phyloP scores from a whole-genome alignment of 805 yeast species.

The Scheffersomyces amazonensis region DNA sequence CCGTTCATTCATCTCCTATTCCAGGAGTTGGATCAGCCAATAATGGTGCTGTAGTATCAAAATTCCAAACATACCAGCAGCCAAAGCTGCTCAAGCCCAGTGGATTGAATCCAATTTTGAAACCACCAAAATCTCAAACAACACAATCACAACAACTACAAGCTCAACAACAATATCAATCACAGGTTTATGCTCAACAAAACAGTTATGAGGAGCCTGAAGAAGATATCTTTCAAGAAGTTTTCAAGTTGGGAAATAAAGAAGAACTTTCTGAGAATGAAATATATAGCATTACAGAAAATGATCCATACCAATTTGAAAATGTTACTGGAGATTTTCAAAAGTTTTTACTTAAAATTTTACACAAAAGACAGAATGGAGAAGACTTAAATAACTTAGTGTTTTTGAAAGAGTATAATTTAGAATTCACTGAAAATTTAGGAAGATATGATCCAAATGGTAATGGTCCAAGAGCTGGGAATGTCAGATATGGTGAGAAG shows the following conservation, averaged over 20 bases:
- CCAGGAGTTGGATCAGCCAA: neutral
- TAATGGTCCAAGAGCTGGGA: neutral
- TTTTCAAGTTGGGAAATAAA: constrained; percentile 8
- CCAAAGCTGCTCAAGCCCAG: neutral
- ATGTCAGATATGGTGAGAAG: constrained; percentile 19
- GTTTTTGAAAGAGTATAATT: constrained; percentile 8
- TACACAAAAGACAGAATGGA: constrained; percentile 1
- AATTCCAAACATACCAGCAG: neutral
- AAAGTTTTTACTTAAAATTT: constrained; percentile 4
- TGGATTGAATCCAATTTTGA: neutral
- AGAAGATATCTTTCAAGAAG: constrained; percentile 8
- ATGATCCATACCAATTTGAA: constrained; percentile 8
- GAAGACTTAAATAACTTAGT: constrained; percentile 9
- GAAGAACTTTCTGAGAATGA: constrained; percentile 1
- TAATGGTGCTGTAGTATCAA: neutral
- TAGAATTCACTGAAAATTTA: constrained; percentile 7
- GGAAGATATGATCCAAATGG: constrained; percentile 4
- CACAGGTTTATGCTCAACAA: constrained; percentile 1
- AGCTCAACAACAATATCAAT: constrained; percentile 6
- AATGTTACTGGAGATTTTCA: constrained; percentile 10
- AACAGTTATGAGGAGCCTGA: constrained; percentile 1
- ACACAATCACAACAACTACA: constrained; percentile 5
- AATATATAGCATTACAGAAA: neutral
- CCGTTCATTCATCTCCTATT: neutral
- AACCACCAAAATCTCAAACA: constrained; percentile 3